Conservation (phyloP, 352 stramenopile genomes). For the Phytophthora idaei region DNA sequence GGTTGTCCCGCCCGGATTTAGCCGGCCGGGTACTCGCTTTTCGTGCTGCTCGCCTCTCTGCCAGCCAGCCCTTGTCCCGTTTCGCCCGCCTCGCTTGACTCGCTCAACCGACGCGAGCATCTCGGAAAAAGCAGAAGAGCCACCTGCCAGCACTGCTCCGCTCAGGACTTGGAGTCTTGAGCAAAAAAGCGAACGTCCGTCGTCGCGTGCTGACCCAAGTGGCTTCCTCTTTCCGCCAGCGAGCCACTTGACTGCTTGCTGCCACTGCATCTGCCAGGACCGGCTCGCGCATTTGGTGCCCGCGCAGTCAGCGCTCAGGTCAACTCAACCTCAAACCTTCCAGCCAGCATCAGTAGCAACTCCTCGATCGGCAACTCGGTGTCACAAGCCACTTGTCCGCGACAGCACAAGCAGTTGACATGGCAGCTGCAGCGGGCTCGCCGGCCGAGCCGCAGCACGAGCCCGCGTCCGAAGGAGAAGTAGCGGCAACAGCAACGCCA, state of each 20-base stretch:
- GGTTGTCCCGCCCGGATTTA: conserved; percentile 29
- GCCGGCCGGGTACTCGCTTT: conserved; percentile 20
- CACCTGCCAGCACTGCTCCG: conserved; percentile 29
- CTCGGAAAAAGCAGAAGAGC: conserved; percentile 51
- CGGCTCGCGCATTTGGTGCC: conserved; percentile 30
- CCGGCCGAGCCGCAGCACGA: conserved; percentile 37
- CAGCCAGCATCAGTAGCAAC: conserved; percentile 5
- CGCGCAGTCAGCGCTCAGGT: conserved; percentile 23
- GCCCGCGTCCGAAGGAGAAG: conserved; percentile 22
- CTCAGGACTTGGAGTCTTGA: conserved; percentile 35
- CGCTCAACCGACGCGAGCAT: conserved; percentile 29
- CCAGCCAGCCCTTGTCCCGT: conserved; percentile 31
- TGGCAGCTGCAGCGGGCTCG: conserved; percentile 37
- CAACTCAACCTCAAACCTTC: conserved; percentile 25
- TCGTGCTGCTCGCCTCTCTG: conserved; percentile 30
- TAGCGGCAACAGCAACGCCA: conserved; percentile 7
- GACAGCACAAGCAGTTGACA: conserved; percentile 26
- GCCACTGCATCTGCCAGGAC: conserved; percentile 24
- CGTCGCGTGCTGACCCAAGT: conserved; percentile 46
- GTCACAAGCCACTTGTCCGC: conserved; percentile 7
- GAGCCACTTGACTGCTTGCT: conserved; percentile 33
- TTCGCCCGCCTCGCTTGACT: conserved; percentile 5
- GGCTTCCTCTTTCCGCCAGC: conserved; percentile 33
- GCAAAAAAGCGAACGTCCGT: conserved; percentile 49
- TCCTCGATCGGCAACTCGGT: conserved; percentile 14